Base-by-base conservation (phyloP, 805 yeast species). In the Myxozyma lipomycoides region DNA sequence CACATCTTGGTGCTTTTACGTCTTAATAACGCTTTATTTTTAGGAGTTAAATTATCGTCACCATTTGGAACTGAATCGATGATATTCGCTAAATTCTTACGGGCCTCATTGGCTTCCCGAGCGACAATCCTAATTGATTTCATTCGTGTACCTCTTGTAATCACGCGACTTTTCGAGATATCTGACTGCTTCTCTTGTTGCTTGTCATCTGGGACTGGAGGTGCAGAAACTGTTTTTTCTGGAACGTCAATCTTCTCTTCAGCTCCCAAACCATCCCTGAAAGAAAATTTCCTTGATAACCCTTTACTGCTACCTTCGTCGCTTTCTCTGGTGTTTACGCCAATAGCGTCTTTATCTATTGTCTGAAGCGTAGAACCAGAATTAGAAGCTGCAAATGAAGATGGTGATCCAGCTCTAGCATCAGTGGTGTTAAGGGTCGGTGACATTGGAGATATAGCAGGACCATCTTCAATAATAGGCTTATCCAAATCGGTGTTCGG, bases 101-200 rank as follows among this genome's bases (percentile, higher is more conserved):
- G 72, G 3, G 81, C 79, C 59, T 81, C 81, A 52, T 78, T 74
- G 1, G 97, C 98, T 64, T 93, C 98, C 58, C 84, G 80, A 0
- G 97, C 98, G 46, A 95, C 95, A 17, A 86, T 83, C 55, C 99
- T 77, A 49, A 93, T 89, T 2, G 96, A 87, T 68, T 89, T 93
- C 79, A 91, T 84, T 52, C 96, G 76, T 37, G 66, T 38, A 7
- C 61, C 78, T 70, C 10, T 78, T 22, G 46, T 40, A 10, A 46
- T 40, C 36, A 50, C 49, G 76, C n/a, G 45, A 39, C 38, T 48
- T 28, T 28, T 36, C n/a, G 37, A 30, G 9, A 32, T 6, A 22
- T 22, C 25, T 15, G 22, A 23, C 22, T 17, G 12, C 7, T 18
- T 10, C 38, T 35, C 38, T 12, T 17, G 9, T 37, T 2, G 46